A percentile compares a stretch with the other conserved stretches of the same genome.
Conservation (phyloP, 2,329 filamentous ascomycete genomes). For the Endocalyx cinctus region DNA sequence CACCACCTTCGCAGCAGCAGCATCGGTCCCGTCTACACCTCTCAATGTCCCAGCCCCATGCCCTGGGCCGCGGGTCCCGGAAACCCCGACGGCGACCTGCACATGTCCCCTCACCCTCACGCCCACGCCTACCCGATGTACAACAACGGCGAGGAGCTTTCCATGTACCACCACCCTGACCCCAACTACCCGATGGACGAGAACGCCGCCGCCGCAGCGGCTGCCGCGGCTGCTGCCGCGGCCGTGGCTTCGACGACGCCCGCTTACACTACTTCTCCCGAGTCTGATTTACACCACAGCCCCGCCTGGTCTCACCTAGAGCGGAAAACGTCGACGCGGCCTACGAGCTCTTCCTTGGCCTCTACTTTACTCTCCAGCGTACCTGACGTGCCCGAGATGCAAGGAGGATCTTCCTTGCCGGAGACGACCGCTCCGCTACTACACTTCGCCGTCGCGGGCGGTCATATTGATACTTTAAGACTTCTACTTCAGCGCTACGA, state of each 20-base stretch:
- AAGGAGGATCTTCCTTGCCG: slow-evolving; percentile 17
- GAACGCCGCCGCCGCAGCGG: slow-evolving; percentile 16
- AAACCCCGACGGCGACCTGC: slow-evolving; percentile 18
- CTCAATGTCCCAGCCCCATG: slow-evolving; percentile 20
- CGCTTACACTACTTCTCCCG: slow-evolving; percentile 23
- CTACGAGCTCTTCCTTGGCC: slow-evolving; percentile 19
- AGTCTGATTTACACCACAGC: slow-evolving; percentile 21
- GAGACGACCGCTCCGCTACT: slow-evolving; percentile 26
- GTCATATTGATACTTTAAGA: slow-evolving; percentile 24
- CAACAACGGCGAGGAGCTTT: slow-evolving; percentile 19
- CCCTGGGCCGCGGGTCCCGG: slow-evolving; percentile 18
- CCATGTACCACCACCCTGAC: slow-evolving; percentile 23
- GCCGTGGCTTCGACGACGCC: slow-evolving; percentile 17
- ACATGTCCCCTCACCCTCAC: slow-evolving; percentile 19
- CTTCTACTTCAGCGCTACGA: slow-evolving; percentile 25
- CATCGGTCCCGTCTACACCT: slow-evolving; percentile 22
- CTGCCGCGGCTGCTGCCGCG: slow-evolving; percentile 23
- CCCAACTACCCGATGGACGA: slow-evolving; percentile 22
- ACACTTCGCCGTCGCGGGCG: slow-evolving; percentile 28
- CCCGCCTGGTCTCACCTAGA: slow-evolving; percentile 20
- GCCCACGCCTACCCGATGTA: too few species aligned
- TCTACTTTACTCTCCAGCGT: slow-evolving; percentile 10
- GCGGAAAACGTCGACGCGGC: slow-evolving; percentile 12
- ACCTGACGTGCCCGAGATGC: slow-evolving; percentile 7
- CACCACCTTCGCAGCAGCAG: slow-evolving; percentile 24